These are phyloP conservation scores for Syzygium grande DNA, from an alignment of 345 rosid species.

Conservation along the genomic window DNA sequence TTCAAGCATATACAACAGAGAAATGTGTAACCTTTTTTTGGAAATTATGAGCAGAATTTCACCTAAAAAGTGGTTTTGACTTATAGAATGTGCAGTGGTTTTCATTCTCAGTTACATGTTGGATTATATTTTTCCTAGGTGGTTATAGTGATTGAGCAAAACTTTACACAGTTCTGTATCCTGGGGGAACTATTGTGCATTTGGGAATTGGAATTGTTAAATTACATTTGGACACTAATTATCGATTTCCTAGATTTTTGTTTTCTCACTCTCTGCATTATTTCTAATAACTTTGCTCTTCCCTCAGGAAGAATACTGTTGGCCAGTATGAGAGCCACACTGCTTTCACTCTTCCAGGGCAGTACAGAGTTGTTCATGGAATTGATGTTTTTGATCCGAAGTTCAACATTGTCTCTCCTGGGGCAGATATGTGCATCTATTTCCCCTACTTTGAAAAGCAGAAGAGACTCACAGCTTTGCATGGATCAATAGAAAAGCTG, in stretches of 20 bases:
- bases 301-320: slow-evolving; percentile 81
- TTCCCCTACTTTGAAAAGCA: slow-evolving; percentile 61
- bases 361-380: slow-evolving; percentile 91
- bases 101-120: not conserved
- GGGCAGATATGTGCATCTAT: slow-evolving; percentile 95
- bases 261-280: not conserved
- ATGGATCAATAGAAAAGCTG: slow-evolving; percentile 78
- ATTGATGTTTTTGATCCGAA: slow-evolving; percentile 96
- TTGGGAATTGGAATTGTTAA: not conserved
- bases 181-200: not conserved
- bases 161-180: not conserved
- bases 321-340: slow-evolving; percentile 98
- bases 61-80: not conserved
- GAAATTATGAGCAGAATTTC: not conserved
- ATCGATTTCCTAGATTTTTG: not conserved
- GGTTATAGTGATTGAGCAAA: not conserved
- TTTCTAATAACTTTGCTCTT: not conserved
- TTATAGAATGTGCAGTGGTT: not conserved
- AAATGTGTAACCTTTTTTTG: not conserved
- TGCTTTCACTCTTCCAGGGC: slow-evolving; percentile 90
- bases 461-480: slow-evolving; percentile 72
- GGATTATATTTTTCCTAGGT: not conserved
- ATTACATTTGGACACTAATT: not conserved
- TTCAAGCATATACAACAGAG: not conserved
- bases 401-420: slow-evolving; percentile 97